Percentiles rank a stretch among this genome's conserved stretches.
Evolutionary conservation across 306 rosid species (phyloP).

Genomic region (Castanospermum australe): DNA sequence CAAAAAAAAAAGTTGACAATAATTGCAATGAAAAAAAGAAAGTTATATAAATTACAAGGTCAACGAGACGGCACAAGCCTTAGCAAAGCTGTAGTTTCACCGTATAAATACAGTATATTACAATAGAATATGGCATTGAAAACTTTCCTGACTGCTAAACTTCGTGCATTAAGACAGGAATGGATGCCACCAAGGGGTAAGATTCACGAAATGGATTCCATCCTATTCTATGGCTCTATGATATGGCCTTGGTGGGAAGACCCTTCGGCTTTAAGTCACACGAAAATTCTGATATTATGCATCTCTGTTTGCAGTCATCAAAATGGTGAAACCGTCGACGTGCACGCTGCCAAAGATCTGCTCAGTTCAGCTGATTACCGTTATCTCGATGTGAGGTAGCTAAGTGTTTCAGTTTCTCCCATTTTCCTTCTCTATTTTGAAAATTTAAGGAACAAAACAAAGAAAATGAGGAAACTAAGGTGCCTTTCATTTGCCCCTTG

Average conservation of each 20-base stretch:
- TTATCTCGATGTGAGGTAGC: slow-evolving; percentile 43
- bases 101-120: not conserved
- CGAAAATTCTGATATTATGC: not conserved
- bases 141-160: not conserved
- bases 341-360: slow-evolving; percentile 30
- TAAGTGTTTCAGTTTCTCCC: not conserved
- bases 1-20: too few species aligned
- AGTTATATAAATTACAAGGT: not conserved
- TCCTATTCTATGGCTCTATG: not conserved
- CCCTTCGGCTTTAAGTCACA: not conserved
- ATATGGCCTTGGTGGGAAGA: not conserved
- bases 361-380: slow-evolving; percentile 22
- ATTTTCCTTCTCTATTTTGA: not conserved
- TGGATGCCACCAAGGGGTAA: slow-evolving; percentile 34
- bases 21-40: not conserved
- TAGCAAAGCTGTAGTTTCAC: not conserved
- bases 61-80: not conserved
- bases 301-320: slow-evolving; percentile 23
- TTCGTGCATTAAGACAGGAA: not conserved
- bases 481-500: not conserved
- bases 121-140: not conserved
- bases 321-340: slow-evolving; percentile 26
- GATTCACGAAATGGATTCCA: not conserved
- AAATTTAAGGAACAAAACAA: not conserved
- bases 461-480: not conserved